phyloP scores from a whole-genome alignment of 306 rosid genomes.

The Quercus glauca region DNA sequence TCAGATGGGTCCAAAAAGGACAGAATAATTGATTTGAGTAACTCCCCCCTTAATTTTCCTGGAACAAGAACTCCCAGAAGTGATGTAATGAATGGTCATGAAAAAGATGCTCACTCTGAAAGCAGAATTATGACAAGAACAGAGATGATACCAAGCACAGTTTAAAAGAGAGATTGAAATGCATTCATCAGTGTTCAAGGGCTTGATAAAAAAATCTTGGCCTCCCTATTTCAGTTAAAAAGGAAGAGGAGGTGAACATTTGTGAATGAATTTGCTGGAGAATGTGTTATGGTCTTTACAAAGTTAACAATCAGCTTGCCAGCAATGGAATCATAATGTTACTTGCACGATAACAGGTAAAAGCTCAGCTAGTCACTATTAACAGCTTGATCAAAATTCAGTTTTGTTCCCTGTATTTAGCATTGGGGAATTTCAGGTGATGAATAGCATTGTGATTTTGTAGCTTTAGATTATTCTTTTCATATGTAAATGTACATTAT shows the following conservation, averaged over 20 bases:
- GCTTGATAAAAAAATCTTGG: constrained; percentile 9
- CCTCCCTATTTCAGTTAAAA: constrained; percentile 24
- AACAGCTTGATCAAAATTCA: neutral
- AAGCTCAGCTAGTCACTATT: constrained; percentile 13
- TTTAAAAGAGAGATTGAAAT: constrained; percentile 41
- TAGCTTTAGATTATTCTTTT: constrained; percentile 31
- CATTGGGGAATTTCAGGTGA: neutral
- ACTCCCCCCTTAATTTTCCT: constrained; percentile 41
- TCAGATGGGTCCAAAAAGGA: constrained; percentile 38
- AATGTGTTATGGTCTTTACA: constrained; percentile 18
- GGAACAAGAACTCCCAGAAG: constrained; percentile 47
- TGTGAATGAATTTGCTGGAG: constrained; percentile 30
- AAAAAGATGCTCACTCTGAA: constrained; percentile 52
- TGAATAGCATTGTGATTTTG: constrained; percentile 23
- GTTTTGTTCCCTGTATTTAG: constrained; percentile 6
- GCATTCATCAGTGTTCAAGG: constrained; percentile 25
- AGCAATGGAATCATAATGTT: constrained; percentile 21
- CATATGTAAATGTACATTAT: constrained; percentile 11
- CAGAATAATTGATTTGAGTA: constrained; percentile 51
- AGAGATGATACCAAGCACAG: constrained; percentile 65
- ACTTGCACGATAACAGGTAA: constrained; percentile 11
- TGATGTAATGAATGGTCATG: constrained; percentile 34
- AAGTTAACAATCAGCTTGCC: constrained; percentile 30
- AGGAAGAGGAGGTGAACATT: constrained; percentile 28
- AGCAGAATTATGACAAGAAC: constrained; percentile 45